Base-by-base conservation (phyloP, 108 stramenopile genomes). In the Halocafeteria seosinensis region DNA sequence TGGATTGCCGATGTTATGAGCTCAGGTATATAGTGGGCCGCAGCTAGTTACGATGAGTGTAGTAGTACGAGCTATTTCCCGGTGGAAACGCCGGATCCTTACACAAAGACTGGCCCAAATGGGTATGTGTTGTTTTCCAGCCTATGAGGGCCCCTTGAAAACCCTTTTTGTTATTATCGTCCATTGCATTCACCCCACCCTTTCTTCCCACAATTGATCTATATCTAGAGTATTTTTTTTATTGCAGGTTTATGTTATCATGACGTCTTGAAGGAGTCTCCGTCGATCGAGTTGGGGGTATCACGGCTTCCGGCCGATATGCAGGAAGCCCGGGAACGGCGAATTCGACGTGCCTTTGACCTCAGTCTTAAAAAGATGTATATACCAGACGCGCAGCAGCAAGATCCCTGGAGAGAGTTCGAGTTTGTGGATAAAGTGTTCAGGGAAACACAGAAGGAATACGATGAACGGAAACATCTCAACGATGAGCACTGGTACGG, bases 271-370 rank as follows among this genome's bases (percentile, higher is more conserved):
- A 12, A 2, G 1, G 57, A 59, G 2, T 8, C 17, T 21, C 27
- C 17, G 34, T 17, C 21, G 21, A 13, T 27, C 11, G 3, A 26
- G 2, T 35, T 5, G 57, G 57, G 34, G 21, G 25, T 59, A 11
- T 11, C 57, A 17, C 17, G 57, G 2, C n/a, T 59, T 33, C 57
- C 57, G 12, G n/a, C 12, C 21, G 57, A 59, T 33, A 59, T 59
- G 57, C 57, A 59, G 57, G 57, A 59, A n/a, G 17, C 17, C 57
- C 57, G 57, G 13, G 13, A 27, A 35, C 57, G 57, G 34, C 57
- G 57, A 33, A 26, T 30, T 3, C 57, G 57, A 17, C 57, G 57
- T 2, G 57, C 57, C 27, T 6, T 59, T 6, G 57, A 59, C n/a
- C 57, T 59, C 17, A 3, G 2, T n/a, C 2, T 59, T 11, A 59